Conservation (phyloP, 1,284 basidiomycete species). For the Pisolithus thermaeus region DNA sequence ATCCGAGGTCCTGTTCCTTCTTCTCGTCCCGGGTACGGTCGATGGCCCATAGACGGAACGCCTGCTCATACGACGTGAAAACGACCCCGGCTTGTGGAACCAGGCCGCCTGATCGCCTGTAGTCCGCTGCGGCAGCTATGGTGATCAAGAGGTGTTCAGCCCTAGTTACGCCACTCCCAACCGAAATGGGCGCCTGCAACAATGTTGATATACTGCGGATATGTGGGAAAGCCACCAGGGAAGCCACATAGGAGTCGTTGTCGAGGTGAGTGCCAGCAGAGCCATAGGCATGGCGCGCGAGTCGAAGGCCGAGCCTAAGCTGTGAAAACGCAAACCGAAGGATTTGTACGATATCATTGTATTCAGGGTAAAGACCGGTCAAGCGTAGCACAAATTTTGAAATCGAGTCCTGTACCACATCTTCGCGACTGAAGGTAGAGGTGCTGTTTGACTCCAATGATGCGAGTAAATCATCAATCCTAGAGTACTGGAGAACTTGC, state of each 20-base stretch:
- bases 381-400: slow-evolving; percentile 59
- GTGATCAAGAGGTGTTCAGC: slow-evolving; percentile 42
- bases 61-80: slow-evolving; percentile 62
- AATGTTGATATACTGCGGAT: slow-evolving; percentile 33
- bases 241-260: slow-evolving; percentile 18
- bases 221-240: slow-evolving; percentile 54
- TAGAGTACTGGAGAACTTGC: slow-evolving; percentile 48
- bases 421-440: slow-evolving; percentile 45
- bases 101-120: slow-evolving; percentile 22
- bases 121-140: slow-evolving; percentile 40
- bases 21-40: slow-evolving; percentile 72
- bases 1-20: slow-evolving; percentile 59
- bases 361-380: slow-evolving; percentile 51
- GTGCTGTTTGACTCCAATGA: slow-evolving; percentile 32
- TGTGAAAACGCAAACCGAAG: slow-evolving; percentile 63
- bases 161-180: slow-evolving; percentile 13
- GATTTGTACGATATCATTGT: slow-evolving; percentile 66
- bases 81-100: slow-evolving; percentile 31
- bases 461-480: slow-evolving; percentile 37
- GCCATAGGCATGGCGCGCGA: slow-evolving; percentile 32
- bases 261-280: slow-evolving; percentile 9
- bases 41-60: slow-evolving; percentile 77
- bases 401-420: slow-evolving; percentile 62
- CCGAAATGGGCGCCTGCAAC: slow-evolving; percentile 23
- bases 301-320: slow-evolving; percentile 72